phyloP scores from a whole-genome alignment of 2,329 filamentous ascomycete genomes.

The Fusarium dlaminii region DNA sequence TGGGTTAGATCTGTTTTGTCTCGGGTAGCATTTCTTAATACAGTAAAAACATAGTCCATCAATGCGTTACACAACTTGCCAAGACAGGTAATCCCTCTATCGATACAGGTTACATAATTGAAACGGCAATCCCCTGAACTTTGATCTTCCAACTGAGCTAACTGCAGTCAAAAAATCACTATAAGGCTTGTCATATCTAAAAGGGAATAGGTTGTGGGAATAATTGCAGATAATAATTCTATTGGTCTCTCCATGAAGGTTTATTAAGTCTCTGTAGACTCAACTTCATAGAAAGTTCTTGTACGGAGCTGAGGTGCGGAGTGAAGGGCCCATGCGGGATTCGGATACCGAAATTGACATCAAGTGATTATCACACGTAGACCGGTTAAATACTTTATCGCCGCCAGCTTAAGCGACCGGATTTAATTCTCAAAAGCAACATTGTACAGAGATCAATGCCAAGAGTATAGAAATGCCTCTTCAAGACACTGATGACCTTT shows the following conservation, averaged over 20 bases:
- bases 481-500: background rate
- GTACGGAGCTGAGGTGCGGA: background rate
- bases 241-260: background rate
- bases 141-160: background rate
- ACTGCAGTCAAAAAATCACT: rapidly evolving
- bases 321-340: background rate
- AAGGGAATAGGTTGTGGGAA: rapidly evolving
- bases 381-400: background rate
- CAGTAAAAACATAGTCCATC: background rate
- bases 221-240: rapidly evolving
- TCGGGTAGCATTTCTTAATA: background rate
- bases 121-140: background rate
- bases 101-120: background rate
- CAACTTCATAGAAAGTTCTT: too few relatives aligned
- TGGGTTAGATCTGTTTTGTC: background rate
- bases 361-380: too few relatives aligned
- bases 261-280: too few relatives aligned
- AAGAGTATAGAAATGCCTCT: background rate
- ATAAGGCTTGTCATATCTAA: background rate
- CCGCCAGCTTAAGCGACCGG: rapidly evolving
- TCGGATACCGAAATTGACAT: background rate
- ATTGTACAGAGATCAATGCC: rapidly evolving
- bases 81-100: background rate
- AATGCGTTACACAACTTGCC: background rate
- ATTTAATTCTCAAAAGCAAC: too few relatives aligned